phyloP scores from a whole-genome alignment of 148 eudicot genomes.

The Vaccinium macrocarpon region DNA sequence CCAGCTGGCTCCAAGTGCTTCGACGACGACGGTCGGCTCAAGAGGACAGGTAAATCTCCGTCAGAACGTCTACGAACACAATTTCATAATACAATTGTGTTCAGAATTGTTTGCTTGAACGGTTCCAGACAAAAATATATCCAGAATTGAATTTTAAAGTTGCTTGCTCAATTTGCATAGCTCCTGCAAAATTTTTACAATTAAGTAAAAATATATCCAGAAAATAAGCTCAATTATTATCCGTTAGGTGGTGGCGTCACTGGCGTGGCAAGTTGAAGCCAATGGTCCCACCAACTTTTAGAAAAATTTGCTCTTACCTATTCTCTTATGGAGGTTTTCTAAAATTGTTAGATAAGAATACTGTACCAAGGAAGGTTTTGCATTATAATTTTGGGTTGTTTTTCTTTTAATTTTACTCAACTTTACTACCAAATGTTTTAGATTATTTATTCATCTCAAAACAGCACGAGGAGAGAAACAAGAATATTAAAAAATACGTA shows the following conservation, averaged over 20 bases:
- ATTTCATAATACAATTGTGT: not conserved
- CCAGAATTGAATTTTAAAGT: not conserved
- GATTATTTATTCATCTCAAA: not conserved
- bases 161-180: not conserved
- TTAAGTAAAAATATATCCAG: too few relatives aligned
- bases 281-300: not conserved
- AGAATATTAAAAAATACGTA: not conserved
- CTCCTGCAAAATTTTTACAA: too few relatives aligned
- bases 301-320: not conserved
- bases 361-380: not conserved
- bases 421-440: not conserved
- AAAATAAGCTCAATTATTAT: not conserved
- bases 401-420: too few relatives aligned
- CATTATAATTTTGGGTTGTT: too few relatives aligned
- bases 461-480: not conserved
- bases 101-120: not conserved
- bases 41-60: constrained; percentile 32
- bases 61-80: not conserved
- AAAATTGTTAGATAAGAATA: not conserved
- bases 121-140: not conserved
- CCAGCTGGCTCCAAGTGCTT: constrained; percentile 34
- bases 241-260: not conserved
- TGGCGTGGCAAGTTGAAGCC: not conserved
- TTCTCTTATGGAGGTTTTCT: not conserved
- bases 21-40: constrained; percentile 49